phyloP scores from a whole-genome alignment of 106 monocot species.

The Dioscorea zingiberensis region DNA sequence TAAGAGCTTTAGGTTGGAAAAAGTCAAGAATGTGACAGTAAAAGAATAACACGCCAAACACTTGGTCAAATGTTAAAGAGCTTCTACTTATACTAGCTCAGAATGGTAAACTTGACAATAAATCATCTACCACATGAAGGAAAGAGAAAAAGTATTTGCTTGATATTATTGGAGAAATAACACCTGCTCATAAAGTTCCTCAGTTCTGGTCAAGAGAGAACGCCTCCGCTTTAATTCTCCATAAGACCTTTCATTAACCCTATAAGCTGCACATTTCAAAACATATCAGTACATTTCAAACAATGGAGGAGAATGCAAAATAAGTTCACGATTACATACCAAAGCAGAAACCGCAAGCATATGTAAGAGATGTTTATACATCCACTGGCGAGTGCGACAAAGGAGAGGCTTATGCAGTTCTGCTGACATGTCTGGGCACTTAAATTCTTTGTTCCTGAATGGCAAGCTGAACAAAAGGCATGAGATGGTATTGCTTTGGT shows the following conservation, averaged over 20 bases:
- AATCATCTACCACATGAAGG: too few relatives aligned
- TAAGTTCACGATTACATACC: slow-evolving; percentile 30
- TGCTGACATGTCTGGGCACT: slow-evolving; percentile 58
- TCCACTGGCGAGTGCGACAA: slow-evolving; percentile 51
- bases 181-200: slow-evolving; percentile 75
- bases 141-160: too few relatives aligned
- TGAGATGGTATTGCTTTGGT: not conserved
- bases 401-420: slow-evolving; percentile 39
- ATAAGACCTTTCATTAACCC: slow-evolving; percentile 21
- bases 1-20: too few relatives aligned
- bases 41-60: too few relatives aligned
- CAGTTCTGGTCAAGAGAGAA: slow-evolving; percentile 39
- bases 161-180: too few relatives aligned
- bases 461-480: not conserved
- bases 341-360: slow-evolving; percentile 23
- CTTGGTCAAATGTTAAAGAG: too few relatives aligned
- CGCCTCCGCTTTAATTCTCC: slow-evolving; percentile 22
- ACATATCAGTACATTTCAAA: not conserved
- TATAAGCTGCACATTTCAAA: slow-evolving; percentile 28
- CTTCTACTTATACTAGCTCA: too few relatives aligned
- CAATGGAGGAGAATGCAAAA: not conserved
- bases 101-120: too few relatives aligned
- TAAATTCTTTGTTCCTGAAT: slow-evolving; percentile 47
- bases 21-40: too few relatives aligned
- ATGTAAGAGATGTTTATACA: slow-evolving; percentile 26